Conservation (phyloP, 257 asterid genomes). For the Eucommia ulmoides region DNA sequence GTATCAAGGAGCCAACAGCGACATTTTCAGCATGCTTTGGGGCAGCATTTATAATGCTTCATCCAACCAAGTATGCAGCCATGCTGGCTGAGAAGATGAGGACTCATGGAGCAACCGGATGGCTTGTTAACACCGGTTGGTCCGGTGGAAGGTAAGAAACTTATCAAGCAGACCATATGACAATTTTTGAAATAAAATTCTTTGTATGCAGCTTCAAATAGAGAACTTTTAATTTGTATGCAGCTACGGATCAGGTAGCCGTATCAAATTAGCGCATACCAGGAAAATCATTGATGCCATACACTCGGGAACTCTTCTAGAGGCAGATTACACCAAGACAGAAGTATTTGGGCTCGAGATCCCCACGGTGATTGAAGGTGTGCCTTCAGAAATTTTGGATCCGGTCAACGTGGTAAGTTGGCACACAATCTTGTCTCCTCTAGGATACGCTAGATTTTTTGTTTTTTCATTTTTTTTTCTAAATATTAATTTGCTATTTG, state of each 20-base stretch:
- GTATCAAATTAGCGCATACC: constrained; percentile 78
- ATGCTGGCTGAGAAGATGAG: constrained; percentile 86
- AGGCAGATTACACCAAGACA: constrained; percentile 51
- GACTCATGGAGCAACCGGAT: constrained; percentile 77
- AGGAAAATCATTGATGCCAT: constrained; percentile 86
- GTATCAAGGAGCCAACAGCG: constrained; percentile 88
- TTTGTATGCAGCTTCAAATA: too few species aligned
- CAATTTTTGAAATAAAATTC: too few species aligned
- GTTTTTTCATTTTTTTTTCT: neutral
- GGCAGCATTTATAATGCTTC: constrained; percentile 93
- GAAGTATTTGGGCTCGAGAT: constrained; percentile 87
- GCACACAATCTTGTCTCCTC: neutral
- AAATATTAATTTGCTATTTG: too few species aligned
- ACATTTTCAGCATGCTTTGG: constrained; percentile 95
- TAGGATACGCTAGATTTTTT: too few species aligned
- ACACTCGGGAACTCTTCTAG: constrained; percentile 56
- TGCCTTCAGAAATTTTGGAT: constrained; percentile 79
- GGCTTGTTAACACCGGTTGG: constrained; percentile 98
- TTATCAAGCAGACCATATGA: too few species aligned
- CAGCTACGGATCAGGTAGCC: constrained; percentile 75
- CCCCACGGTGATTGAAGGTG: constrained; percentile 73
- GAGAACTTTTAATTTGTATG: too few species aligned
- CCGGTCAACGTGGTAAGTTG: constrained; percentile 78
- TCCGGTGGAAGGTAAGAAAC: constrained; percentile 74
- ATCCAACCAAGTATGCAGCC: constrained; percentile 83